Conservation (phyloP, 345 rosid species). For the Salix dunnii region DNA sequence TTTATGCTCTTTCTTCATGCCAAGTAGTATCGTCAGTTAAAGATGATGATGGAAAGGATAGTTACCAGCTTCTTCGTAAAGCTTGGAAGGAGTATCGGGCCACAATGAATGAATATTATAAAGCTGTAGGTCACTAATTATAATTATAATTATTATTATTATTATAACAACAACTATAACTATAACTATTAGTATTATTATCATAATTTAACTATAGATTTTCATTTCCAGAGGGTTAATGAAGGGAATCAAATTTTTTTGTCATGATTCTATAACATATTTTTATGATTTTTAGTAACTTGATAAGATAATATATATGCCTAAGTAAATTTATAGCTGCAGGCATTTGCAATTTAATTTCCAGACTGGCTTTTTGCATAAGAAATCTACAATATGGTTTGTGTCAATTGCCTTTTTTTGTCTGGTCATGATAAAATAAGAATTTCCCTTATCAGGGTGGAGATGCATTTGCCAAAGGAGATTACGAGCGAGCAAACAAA, state of each 20-base stretch:
- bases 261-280: neutral
- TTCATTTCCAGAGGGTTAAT: neutral
- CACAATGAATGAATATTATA: constrained; percentile 52
- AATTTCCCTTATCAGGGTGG: constrained; percentile 40
- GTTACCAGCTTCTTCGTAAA: constrained; percentile 48
- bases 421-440: constrained; percentile 2
- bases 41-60: constrained; percentile 45
- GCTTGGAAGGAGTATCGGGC: constrained; percentile 51
- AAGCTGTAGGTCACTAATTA: constrained; percentile 39
- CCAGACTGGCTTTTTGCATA: neutral
- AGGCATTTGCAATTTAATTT: neutral
- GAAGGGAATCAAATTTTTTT: neutral
- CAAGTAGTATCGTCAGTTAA: constrained; percentile 13
- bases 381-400: neutral
- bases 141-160: neutral
- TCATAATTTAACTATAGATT: too few species aligned
- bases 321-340: neutral
- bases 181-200: too few species aligned
- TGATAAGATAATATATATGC: neutral
- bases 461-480: constrained; percentile 41
- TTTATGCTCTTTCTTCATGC: constrained; percentile 3
- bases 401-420: neutral
- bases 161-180: too few species aligned
- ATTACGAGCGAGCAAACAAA: constrained; percentile 38
- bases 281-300: neutral